Evolutionary conservation across 2,329 filamentous ascomycete genomes (phyloP).

Genomic region (Drechslerella stenobrocha): DNA sequence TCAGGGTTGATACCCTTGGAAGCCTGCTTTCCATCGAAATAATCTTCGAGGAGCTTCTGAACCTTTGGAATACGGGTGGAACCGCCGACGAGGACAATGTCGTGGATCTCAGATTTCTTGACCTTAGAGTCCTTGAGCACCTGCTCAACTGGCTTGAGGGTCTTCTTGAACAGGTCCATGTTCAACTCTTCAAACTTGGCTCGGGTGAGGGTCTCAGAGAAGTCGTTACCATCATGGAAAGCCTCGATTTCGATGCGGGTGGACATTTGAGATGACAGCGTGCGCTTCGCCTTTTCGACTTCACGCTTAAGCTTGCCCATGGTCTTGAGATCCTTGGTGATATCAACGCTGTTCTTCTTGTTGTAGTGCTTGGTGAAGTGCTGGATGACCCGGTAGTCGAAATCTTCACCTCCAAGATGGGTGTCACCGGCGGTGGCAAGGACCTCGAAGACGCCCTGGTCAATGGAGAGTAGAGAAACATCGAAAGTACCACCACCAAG

Average conservation of each 20-base stretch:
- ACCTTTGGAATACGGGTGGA: constrained; percentile 99
- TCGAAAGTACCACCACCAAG: constrained; percentile 93
- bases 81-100: constrained; percentile 97
- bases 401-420: constrained; percentile 97
- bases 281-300: constrained; percentile 99
- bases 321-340: constrained; percentile 92
- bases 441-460: constrained; percentile 91
- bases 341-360: constrained; percentile 92
- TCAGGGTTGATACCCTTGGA: constrained; percentile 99
- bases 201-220: constrained; percentile 95
- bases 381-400: constrained; percentile 96
- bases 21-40: constrained; percentile 91
- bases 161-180: constrained; percentile 99
- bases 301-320: constrained; percentile 99
- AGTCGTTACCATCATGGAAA: constrained; percentile 95
- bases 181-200: constrained; percentile 99
- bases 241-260: constrained; percentile 95
- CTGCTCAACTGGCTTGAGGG: constrained; percentile 96
- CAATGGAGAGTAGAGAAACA: constrained; percentile 89
- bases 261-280: constrained; percentile 90
- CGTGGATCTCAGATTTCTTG: constrained; percentile 91
- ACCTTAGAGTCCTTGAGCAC: constrained; percentile 97
- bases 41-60: constrained; percentile 90
- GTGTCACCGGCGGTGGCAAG: constrained; percentile 94
- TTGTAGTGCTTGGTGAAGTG: constrained; percentile 97